These are phyloP conservation scores for Bjerkandera adusta DNA, from an alignment of 1,284 basidiomycete species.

Conservation along the genomic window DNA sequence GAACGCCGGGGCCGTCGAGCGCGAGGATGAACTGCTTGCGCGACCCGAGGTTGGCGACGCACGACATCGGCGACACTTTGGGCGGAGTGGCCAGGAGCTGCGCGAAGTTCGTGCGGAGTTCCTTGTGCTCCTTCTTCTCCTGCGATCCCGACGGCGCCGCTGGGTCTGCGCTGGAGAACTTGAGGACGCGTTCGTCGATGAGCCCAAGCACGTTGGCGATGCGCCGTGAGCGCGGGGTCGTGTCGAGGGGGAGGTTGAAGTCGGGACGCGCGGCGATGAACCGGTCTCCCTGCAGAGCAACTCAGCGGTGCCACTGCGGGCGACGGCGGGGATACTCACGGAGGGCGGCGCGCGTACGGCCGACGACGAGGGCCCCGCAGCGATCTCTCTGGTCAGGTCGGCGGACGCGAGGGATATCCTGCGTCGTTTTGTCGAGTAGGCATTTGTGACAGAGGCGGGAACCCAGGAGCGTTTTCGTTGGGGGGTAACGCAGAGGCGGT, in stretches of 20 bases:
- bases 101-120: conserved; percentile 36
- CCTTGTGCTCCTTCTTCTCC: conserved; percentile 27
- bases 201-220: conserved; percentile 47
- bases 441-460: conserved; percentile 31
- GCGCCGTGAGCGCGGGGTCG: conserved; percentile 45
- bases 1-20: conserved; percentile 48
- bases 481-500: conserved; percentile 19
- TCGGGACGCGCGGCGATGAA: conserved; percentile 42
- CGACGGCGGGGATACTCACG: conserved; percentile 1
- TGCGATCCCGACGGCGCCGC: conserved; percentile 25
- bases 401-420: conserved; percentile 28
- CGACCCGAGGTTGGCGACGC: conserved; percentile 39
- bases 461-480: conserved; percentile 27
- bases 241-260: conserved; percentile 39
- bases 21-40: conserved; percentile 47
- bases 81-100: conserved; percentile 37
- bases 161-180: conserved; percentile 35
- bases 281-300: conserved; percentile 39
- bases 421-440: conserved; percentile 33
- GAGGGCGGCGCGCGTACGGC: conserved; percentile 13
- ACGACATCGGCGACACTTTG: conserved; percentile 35
- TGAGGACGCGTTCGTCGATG: conserved; percentile 42
- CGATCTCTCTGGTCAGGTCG: conserved; percentile 19
- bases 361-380: conserved; percentile 6
- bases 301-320: not conserved